Conservation (phyloP, 257 asterid species). For the Salvia splendens region DNA sequence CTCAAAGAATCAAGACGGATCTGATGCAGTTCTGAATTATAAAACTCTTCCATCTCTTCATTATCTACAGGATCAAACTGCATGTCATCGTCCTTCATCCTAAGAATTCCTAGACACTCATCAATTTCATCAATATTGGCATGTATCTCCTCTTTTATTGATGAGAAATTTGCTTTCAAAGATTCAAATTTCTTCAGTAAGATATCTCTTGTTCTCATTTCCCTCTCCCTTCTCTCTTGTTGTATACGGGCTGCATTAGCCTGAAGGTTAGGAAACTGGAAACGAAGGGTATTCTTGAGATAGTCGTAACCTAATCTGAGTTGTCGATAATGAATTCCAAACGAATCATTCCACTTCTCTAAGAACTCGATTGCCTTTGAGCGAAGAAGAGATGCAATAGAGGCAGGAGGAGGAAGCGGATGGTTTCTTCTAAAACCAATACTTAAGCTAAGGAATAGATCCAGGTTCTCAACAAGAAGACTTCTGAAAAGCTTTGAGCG, state of each 20-base stretch:
- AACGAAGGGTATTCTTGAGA: constrained; percentile 76
- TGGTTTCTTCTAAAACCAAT: constrained; percentile 71
- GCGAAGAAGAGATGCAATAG: constrained; percentile 77
- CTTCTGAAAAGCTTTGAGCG: constrained; percentile 86
- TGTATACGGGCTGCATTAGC: constrained; percentile 74
- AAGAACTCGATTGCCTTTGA: constrained; percentile 78
- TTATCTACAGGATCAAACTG: constrained; percentile 48
- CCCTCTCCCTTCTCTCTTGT: constrained; percentile 81
- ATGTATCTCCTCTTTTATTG: constrained; percentile 62
- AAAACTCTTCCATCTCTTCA: constrained; percentile 69
- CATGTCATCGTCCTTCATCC: constrained; percentile 53
- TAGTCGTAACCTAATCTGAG: constrained; percentile 86
- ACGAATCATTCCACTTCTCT: constrained; percentile 86
- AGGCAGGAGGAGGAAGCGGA: constrained; percentile 64
- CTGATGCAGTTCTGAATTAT: constrained; percentile 68
- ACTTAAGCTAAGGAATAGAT: constrained; percentile 67
- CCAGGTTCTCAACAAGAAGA: constrained; percentile 72
- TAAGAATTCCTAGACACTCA: constrained; percentile 67
- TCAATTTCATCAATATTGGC: constrained; percentile 64
- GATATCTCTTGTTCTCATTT: constrained; percentile 67
- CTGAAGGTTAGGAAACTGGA: constrained; percentile 85
- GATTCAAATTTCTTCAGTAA: constrained; percentile 56
- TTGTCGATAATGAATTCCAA: constrained; percentile 87
- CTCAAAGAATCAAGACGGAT: constrained; percentile 77
- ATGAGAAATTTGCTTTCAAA: constrained; percentile 44